phyloP scores from a whole-genome alignment of 805 yeast genomes.

The Jamesozyma piceae region DNA sequence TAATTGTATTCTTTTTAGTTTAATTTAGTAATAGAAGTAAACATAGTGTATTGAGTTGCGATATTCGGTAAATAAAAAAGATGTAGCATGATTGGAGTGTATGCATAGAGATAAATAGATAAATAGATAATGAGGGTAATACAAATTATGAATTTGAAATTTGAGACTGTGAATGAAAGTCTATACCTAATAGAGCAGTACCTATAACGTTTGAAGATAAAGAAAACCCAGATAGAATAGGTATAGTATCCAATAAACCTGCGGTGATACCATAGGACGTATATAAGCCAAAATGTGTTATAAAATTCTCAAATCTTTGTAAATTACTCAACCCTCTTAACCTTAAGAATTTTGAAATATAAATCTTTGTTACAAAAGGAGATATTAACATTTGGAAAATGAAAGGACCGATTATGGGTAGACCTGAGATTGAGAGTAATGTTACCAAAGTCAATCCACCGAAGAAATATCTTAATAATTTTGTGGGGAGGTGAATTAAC shows the following conservation, averaged over 20 bases:
- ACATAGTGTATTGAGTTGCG: too few species aligned
- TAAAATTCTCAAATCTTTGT: constrained; percentile 18
- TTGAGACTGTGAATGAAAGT: constrained; percentile 5
- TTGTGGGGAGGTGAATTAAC: constrained; percentile 24
- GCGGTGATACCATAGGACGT: constrained; percentile 26
- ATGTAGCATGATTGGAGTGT: too few species aligned
- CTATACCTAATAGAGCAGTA: constrained; percentile 19
- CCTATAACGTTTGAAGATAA: constrained; percentile 21
- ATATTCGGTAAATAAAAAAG: too few species aligned
- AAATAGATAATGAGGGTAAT: too few species aligned
- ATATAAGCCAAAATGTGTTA: constrained; percentile 22
- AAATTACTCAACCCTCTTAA: constrained; percentile 14
- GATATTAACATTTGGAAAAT: constrained; percentile 19
- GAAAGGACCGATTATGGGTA: constrained; percentile 28
- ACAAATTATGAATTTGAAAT: too few species aligned
- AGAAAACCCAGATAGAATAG: constrained; percentile 22
- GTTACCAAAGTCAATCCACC: constrained; percentile 8
- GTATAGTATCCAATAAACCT: constrained; percentile 22
- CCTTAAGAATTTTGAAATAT: constrained; percentile 20
- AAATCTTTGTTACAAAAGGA: constrained; percentile 23
- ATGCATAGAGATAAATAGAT: too few species aligned
- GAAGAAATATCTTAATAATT: constrained; percentile 12
- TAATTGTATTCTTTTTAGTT: neutral
- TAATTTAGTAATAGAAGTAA: too few species aligned
- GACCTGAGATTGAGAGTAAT: constrained; percentile 17